Conservation (phyloP, 2,329 filamentous ascomycete species). For the Aaosphaeria pasadenensis region DNA sequence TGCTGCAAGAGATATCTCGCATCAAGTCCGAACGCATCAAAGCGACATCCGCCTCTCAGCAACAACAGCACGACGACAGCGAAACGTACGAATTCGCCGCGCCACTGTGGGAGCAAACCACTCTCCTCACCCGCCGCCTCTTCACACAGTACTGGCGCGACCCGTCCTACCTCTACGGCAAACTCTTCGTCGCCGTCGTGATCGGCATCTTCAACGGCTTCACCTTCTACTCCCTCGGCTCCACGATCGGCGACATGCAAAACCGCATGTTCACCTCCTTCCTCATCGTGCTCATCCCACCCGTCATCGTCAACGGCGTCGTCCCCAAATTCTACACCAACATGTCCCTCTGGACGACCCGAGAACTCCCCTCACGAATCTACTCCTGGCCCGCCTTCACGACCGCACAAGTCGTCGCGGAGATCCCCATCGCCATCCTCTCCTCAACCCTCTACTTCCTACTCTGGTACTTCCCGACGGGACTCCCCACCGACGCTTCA, state of each 20-base stretch:
- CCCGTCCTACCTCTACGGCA: slow-evolving; percentile 73
- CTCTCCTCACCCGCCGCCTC: slow-evolving; percentile 65
- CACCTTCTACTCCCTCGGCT: slow-evolving; percentile 69
- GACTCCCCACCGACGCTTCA: slow-evolving; percentile 62
- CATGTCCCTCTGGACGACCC: slow-evolving; percentile 68
- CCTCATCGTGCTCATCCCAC: slow-evolving; percentile 57
- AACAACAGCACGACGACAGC: background rate
- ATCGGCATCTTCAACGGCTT: slow-evolving; percentile 77
- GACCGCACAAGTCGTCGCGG: slow-evolving; percentile 68
- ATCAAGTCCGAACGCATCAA: slow-evolving; percentile 59
- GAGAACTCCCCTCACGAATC: slow-evolving; percentile 71
- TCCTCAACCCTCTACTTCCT: slow-evolving; percentile 66
- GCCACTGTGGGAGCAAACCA: slow-evolving; percentile 60
- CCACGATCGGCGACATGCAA: slow-evolving; percentile 67
- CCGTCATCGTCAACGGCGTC: slow-evolving; percentile 69
- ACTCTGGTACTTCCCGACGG: slow-evolving; percentile 74
- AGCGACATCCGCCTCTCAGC: slow-evolving; percentile 29
- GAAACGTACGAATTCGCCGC: slow-evolving; percentile 62
- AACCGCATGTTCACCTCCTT: slow-evolving; percentile 75
- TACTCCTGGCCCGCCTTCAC: slow-evolving; percentile 77
- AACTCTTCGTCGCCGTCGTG: slow-evolving; percentile 69
- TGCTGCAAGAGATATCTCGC: slow-evolving; percentile 64
- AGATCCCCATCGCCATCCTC: slow-evolving; percentile 69
- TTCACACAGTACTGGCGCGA: slow-evolving; percentile 75
- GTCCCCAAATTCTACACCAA: slow-evolving; percentile 77